A percentile compares a stretch with the other conserved stretches of the same genome.
phyloP scores from a whole-genome alignment of 2,329 filamentous ascomycete species.

The Cladosporium sp. region DNA sequence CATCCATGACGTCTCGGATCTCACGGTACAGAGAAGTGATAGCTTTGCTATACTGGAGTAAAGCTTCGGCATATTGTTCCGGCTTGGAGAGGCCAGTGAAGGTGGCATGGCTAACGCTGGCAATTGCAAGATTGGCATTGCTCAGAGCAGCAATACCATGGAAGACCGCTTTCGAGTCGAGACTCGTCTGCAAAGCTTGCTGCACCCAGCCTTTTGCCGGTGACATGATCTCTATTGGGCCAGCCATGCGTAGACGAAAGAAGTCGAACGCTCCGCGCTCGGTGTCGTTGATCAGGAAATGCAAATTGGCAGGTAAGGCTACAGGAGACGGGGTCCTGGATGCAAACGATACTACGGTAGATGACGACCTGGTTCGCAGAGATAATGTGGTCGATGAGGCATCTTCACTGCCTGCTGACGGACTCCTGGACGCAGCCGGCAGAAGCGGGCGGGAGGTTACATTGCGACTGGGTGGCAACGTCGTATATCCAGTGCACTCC shows the following conservation, averaged over 20 bases:
- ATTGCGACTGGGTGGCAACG: neutral
- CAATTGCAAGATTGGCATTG: slow-evolving; percentile 3
- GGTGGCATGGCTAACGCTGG: slow-evolving; percentile 1
- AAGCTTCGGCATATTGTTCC: neutral
- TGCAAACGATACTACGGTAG: neutral
- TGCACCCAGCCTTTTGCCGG: slow-evolving; percentile 3
- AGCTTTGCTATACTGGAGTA: slow-evolving; percentile 8
- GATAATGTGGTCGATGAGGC: neutral
- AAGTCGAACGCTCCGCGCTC: slow-evolving; percentile 9
- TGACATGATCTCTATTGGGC: slow-evolving; percentile 4
- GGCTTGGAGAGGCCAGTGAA: neutral
- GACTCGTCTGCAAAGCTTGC: slow-evolving; percentile 4
- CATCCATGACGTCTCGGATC: neutral
- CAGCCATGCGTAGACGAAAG: slow-evolving; percentile 6
- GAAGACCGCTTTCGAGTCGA: slow-evolving; percentile 4
- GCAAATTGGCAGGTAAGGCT: neutral
- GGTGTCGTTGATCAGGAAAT: neutral
- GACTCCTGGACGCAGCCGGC: slow-evolving; percentile 3
- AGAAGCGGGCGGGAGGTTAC: slow-evolving; percentile 4
- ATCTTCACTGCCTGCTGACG: neutral
- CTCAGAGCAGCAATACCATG: slow-evolving; percentile 9
- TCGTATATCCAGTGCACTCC: slow-evolving; percentile 50
- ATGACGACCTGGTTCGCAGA: neutral
- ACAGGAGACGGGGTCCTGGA: neutral
- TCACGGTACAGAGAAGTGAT: neutral